Evolutionary conservation across 768 basidiomycete species (phyloP).

Genomic region (Termitomyces sp.): DNA sequence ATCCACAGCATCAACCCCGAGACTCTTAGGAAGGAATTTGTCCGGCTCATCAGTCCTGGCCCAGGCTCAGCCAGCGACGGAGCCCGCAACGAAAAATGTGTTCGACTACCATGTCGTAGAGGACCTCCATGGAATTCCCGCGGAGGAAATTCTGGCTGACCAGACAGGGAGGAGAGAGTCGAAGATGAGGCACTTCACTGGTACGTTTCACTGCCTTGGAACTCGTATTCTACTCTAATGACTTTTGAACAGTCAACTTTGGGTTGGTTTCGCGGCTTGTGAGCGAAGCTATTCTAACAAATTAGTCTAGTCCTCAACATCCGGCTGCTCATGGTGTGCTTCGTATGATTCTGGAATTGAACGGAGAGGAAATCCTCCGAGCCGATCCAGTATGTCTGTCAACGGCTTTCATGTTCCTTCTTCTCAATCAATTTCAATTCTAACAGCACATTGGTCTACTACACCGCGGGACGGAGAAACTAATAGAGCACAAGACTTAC

Average conservation of each 20-base stretch:
- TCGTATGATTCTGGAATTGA: conserved; percentile 94
- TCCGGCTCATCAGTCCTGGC: conserved; percentile 27
- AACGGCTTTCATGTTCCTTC: neutral
- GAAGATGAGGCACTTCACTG: conserved; percentile 91
- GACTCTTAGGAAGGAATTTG: conserved; percentile 28
- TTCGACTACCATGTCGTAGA: conserved; percentile 75
- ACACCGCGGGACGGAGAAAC: conserved; percentile 96
- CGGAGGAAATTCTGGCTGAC: conserved; percentile 77
- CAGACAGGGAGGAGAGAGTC: conserved; percentile 61
- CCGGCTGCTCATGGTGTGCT: conserved; percentile 98
- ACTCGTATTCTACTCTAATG: conserved; percentile 6
- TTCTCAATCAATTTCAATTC: neutral
- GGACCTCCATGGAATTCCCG: conserved; percentile 76
- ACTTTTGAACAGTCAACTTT: conserved; percentile 71
- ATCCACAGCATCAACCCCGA: conserved; percentile 21
- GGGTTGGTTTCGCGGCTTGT: conserved; percentile 49
- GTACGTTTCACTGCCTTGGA: conserved; percentile 31
- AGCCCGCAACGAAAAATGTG: conserved; percentile 35
- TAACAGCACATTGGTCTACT: conserved; percentile 87
- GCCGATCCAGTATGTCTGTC: conserved; percentile 67
- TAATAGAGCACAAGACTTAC: conserved; percentile 99
- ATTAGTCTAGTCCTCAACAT: conserved; percentile 74
- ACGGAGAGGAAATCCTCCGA: conserved; percentile 91
- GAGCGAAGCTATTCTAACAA: neutral
- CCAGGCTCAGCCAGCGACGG: conserved; percentile 25